A percentile compares a stretch with the other conserved stretches of the same genome.
Conservation (phyloP, 805 yeast species). For the Naumovozyma dairenensis region DNA sequence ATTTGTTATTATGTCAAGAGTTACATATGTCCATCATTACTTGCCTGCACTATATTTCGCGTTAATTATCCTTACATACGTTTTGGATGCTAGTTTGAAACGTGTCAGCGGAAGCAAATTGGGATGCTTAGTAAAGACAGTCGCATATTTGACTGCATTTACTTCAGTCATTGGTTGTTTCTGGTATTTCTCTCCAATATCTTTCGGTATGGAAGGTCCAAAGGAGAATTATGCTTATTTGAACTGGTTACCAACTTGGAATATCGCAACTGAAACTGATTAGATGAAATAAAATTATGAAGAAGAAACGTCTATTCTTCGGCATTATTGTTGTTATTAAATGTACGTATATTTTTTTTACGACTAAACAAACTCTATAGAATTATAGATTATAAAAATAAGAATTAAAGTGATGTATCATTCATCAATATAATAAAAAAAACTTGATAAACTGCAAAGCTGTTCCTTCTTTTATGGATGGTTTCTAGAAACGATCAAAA, state of each 20-base stretch:
- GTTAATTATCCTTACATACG: conserved; percentile 44
- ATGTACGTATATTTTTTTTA: no score
- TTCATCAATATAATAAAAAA: no score
- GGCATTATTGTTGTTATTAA: no score
- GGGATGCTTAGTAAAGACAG: conserved; percentile 19
- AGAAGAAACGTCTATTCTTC: no score
- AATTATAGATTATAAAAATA: no score
- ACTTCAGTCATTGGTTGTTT: conserved; percentile 41
- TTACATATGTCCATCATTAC: conserved; percentile 78
- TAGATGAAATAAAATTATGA: not conserved
- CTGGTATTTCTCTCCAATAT: conserved; percentile 50
- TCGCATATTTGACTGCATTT: conserved; percentile 35
- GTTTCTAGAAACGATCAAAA: no score
- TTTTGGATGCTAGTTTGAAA: conserved; percentile 37
- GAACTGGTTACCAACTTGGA: conserved; percentile 43
- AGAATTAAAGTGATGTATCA: no score
- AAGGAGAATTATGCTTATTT: conserved; percentile 32
- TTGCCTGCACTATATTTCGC: conserved; percentile 78
- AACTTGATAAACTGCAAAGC: no score
- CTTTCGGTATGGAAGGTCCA: conserved; percentile 57
- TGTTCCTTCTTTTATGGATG: no score
- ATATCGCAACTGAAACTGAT: conserved; percentile 22
- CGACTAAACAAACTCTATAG: no score
- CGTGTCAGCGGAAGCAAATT: conserved; percentile 23
- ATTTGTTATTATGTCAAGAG: conserved; percentile 74